Base-by-base conservation (phyloP, 805 yeast genomes). In the Metschnikowia colocasiae region DNA sequence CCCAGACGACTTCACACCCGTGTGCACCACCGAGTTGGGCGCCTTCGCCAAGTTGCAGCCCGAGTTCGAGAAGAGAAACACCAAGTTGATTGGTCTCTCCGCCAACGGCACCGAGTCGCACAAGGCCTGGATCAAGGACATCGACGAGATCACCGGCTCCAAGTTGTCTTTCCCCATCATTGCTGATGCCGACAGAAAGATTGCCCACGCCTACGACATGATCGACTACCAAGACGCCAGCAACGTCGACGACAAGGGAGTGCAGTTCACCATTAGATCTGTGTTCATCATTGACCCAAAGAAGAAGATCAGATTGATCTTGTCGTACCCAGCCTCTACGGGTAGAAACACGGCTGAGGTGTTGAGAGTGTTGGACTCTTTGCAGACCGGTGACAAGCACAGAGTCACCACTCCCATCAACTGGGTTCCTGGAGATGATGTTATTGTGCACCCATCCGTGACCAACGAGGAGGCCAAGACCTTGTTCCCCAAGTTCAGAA, bases 1-100 rank as follows among this genome's bases (percentile, higher is more conserved):
- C 69, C 97, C 97, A 53, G 96, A 90, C 47, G 97, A 90, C 69
- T 91, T 88, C 78, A 90, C 97, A 16, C 97, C 97, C 40, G 96
- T 90, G 47, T 90, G 97, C 71, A 91, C 97, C 62, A 90, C 97
- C 48, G 97, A 90, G 75, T 78, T 90, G 63, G 96, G 97, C 58
- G 96, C 96, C 18, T 91, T 90, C 61, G 90, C 96, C 54, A 79
- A 82, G 60, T 80, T 89, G 71, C 87, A 88, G 74, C 88, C 90
- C 46, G 96, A 90, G 68, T 90, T 90, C 61, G 82, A 83, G 63
- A 76, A 84, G 71, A 82, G 97, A 76, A 81, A 81, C 63, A 87
- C 85, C 65, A 89, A 90, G 75, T 78, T 90, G 69, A 85, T 90
- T 68, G 97, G 97, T 53, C 75, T 90, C 58, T 86, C 95, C 46